Evolutionary conservation across 1,139 yeast species (phyloP).

Genomic region (Saccharomyces pastorianus): DNA sequence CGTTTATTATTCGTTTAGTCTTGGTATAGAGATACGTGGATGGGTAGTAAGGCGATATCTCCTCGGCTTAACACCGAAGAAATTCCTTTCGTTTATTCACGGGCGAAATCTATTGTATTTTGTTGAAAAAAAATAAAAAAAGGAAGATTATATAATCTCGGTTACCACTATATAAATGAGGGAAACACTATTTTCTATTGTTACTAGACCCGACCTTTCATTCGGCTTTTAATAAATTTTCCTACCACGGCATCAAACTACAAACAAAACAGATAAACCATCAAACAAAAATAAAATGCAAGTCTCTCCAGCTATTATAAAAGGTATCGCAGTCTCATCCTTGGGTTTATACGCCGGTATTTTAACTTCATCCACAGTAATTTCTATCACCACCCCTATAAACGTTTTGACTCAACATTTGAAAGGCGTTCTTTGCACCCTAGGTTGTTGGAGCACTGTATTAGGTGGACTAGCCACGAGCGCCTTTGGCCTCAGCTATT

Average conservation of each 20-base stretch:
- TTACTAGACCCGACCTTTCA: neutral
- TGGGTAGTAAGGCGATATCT: neutral
- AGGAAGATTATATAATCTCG: neutral
- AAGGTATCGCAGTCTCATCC: constrained; percentile 64
- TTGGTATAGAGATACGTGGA: neutral
- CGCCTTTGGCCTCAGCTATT: constrained; percentile 29
- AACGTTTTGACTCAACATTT: constrained; percentile 24
- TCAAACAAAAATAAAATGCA: neutral
- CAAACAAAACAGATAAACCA: too few relatives aligned
- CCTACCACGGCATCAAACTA: neutral
- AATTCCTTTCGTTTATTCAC: neutral
- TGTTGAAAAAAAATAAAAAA: neutral
- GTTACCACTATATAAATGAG: neutral
- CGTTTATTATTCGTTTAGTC: neutral
- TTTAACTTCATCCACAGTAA: constrained; percentile 72
- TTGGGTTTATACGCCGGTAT: constrained; percentile 92
- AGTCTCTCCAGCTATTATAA: constrained; percentile 20
- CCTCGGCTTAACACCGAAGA: neutral
- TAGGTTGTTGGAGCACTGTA: constrained; percentile 19
- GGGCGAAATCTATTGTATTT: neutral
- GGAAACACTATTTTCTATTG: neutral
- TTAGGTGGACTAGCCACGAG: constrained; percentile 26
- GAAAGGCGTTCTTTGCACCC: constrained; percentile 17
- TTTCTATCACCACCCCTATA: constrained; percentile 32
- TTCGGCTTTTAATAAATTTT: too few relatives aligned